Percentiles rank a stretch among this genome's conserved stretches.
These are phyloP conservation scores for Pseudofabraea citricarpa DNA, from an alignment of 2,329 filamentous ascomycete genomes.

Conservation along the genomic window DNA sequence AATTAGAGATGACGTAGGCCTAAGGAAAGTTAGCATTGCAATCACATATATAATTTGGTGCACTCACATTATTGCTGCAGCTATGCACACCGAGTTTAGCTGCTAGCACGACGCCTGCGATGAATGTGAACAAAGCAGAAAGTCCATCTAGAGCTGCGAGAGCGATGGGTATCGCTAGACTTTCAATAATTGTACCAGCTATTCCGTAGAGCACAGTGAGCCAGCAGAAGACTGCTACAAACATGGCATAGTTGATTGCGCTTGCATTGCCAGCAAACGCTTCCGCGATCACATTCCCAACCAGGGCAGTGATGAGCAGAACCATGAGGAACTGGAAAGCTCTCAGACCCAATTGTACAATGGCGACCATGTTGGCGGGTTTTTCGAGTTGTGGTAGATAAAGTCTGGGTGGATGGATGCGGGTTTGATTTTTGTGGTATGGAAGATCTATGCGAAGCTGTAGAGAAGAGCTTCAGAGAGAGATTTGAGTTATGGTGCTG, in stretches of 20 bases:
- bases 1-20: slow-evolving; percentile 40
- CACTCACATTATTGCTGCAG: slow-evolving; percentile 55
- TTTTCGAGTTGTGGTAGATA: neutral
- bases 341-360: slow-evolving; percentile 20
- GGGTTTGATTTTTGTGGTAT: neutral
- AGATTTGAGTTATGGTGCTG: neutral
- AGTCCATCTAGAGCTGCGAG: slow-evolving; percentile 52
- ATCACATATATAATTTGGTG: neutral
- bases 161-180: slow-evolving; percentile 44
- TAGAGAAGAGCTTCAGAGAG: neutral
- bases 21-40: slow-evolving; percentile 16
- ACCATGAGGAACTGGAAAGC: slow-evolving; percentile 22
- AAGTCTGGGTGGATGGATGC: neutral
- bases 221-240: slow-evolving; percentile 63
- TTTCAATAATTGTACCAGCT: slow-evolving; percentile 47
- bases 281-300: slow-evolving; percentile 35
- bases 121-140: slow-evolving; percentile 62
- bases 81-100: slow-evolving; percentile 64
- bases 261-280: slow-evolving; percentile 59
- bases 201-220: slow-evolving; percentile 60
- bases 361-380: slow-evolving; percentile 8
- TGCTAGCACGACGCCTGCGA: slow-evolving; percentile 64
- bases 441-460: neutral
- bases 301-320: slow-evolving; percentile 24
- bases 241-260: slow-evolving; percentile 57